Conservation (phyloP, 192 early-diverging fungal genomes). For the Dissophora ornata region DNA sequence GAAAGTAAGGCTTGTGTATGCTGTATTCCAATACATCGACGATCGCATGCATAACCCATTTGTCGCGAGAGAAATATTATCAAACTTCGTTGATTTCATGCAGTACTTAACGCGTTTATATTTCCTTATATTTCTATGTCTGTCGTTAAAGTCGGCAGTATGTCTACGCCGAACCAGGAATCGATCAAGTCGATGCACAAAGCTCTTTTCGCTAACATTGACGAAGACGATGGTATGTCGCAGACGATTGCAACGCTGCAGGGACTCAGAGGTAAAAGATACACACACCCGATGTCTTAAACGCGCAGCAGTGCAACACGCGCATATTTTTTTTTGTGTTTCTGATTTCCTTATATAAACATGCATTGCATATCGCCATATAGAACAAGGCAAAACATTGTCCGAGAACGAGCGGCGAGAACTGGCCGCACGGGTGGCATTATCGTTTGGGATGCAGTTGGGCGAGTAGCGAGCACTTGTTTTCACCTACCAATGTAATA, state of each 20-base stretch:
- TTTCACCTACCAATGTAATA: background rate
- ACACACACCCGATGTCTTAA: no score
- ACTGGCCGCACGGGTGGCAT: constrained; percentile 65
- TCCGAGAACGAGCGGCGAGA: constrained; percentile 66
- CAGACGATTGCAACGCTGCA: constrained; percentile 60
- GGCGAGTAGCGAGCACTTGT: constrained; percentile 10
- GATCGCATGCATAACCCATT: background rate
- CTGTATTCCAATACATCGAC: background rate
- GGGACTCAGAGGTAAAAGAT: constrained; percentile 59
- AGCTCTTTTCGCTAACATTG: constrained; percentile 60
- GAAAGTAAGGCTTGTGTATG: constrained; percentile 14
- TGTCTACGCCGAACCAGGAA: constrained; percentile 44
- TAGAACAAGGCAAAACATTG: constrained; percentile 63
- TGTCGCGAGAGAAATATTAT: no score
- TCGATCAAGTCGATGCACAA: constrained; percentile 58
- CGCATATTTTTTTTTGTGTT: background rate
- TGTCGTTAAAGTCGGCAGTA: constrained; percentile 1
- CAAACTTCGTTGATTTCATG: background rate
- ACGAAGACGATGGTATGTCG: constrained; percentile 65
- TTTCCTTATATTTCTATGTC: background rate
- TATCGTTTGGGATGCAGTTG: constrained; percentile 64
- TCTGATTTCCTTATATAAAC: no score
- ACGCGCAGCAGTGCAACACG: background rate
- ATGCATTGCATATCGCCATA: no score
- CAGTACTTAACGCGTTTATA: background rate